Evolutionary conservation across 208 protist species (phyloP), one percentile per base, ranked within the genome.

Genomic region (Naegleria lovaniensis): DNA sequence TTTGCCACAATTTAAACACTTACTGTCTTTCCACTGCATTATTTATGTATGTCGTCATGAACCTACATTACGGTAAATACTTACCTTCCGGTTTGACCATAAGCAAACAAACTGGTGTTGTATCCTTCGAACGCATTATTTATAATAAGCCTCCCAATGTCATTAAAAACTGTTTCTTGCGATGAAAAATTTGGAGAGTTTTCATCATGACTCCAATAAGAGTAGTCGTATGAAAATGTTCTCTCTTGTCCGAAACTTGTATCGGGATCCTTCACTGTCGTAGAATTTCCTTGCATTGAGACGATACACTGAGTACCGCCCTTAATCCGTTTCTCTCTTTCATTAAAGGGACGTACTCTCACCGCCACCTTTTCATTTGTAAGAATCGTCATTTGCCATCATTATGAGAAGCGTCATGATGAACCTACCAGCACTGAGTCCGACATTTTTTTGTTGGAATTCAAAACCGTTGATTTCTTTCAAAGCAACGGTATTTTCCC

Each of bases 41-140:
- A n/a, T n/a, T 48, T 7, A 48, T 48, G 1, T 48, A 48, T 48
- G 43, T 48, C 43, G 43, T 9, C 67, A 79, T 36, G 25, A 79
- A 33, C 7, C 36, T 0, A 13, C 19, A 79, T 36, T 36, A 19
- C 67, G 0, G n/a, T 36, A 92, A 94, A 96, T 6, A 75, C 85
- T 85, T 85, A 85, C 79, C 79, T 43, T 22, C 92, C 92, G 25
- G 92, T 93, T 92, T 94, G 92, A 16, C 95, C 95, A 88, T 96
- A 96, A 5, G 93, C 94, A 58, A 96, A 92, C 48, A 96, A 92
- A 91, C 83, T 93, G 0, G 92, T 91, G 76, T 95, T 93, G 88
- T 94, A 96, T 13, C 95, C 86, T 43, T 58, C 29, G 84, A 88
- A 93, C 5, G 93, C 91, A 93, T 95, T 95, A 36, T 94, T 89